Conservation (phyloP, 2,329 filamentous ascomycete genomes). For the Penicillium sp. region DNA sequence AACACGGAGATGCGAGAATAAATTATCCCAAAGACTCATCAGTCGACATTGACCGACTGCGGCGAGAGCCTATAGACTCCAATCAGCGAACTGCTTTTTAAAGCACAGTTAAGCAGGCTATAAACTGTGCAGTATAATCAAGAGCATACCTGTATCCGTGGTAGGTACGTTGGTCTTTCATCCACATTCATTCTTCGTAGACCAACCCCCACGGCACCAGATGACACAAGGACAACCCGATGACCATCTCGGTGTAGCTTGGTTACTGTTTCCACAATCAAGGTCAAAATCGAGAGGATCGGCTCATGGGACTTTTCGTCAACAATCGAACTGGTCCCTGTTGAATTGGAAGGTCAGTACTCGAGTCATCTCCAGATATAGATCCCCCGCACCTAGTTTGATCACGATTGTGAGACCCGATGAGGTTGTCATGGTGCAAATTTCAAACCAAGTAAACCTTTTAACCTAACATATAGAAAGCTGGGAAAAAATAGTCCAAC, state of each 20-base stretch:
- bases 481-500: not conserved
- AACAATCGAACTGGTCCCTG: slow-evolving; percentile 98
- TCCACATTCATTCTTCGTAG: slow-evolving; percentile 85
- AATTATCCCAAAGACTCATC: slow-evolving; percentile 91
- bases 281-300: slow-evolving; percentile 80
- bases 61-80: slow-evolving; percentile 66
- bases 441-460: not conserved
- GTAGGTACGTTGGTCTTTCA: slow-evolving; percentile 83
- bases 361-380: slow-evolving; percentile 12
- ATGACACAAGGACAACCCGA: slow-evolving; percentile 92
- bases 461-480: too few species aligned
- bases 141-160: slow-evolving; percentile 69
- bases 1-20: slow-evolving; percentile 84
- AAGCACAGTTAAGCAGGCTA: not conserved
- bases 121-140: too few species aligned
- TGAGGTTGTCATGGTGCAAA: slow-evolving; percentile 23
- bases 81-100: slow-evolving; percentile 1
- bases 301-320: slow-evolving; percentile 95
- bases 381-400: slow-evolving; percentile 40
- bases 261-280: slow-evolving; percentile 92
- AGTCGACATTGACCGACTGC: slow-evolving; percentile 94
- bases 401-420: slow-evolving; percentile 40
- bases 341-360: slow-evolving; percentile 20
- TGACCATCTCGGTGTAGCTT: slow-evolving; percentile 87
- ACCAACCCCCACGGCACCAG: slow-evolving; percentile 92